Evolutionary conservation across 2,329 filamentous ascomycete genomes (phyloP).

Genomic region (Botrytis medusae): DNA sequence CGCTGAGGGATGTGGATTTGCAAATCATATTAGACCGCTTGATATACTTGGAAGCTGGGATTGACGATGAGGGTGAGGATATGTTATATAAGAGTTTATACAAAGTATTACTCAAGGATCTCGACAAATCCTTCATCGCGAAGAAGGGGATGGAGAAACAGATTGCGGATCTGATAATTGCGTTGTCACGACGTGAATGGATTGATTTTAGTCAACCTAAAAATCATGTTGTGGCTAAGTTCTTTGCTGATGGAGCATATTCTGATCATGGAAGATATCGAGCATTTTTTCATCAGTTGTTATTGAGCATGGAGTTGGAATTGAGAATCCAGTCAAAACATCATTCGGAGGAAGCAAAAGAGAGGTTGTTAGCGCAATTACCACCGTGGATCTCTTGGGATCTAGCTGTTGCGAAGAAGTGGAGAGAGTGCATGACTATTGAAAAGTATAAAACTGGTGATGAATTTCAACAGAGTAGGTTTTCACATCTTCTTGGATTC

Average conservation of each 20-base stretch:
- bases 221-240: conserved; percentile 73
- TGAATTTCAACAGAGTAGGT: conserved; percentile 51
- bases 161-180: conserved; percentile 69
- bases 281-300: conserved; percentile 73
- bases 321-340: conserved; percentile 64
- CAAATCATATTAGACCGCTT: conserved; percentile 58
- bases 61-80: conserved; percentile 55
- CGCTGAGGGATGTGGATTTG: conserved; percentile 60
- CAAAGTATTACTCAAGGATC: conserved; percentile 64
- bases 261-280: conserved; percentile 55
- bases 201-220: conserved; percentile 68
- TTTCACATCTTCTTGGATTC: not conserved
- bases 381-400: conserved; percentile 72
- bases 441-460: conserved; percentile 55
- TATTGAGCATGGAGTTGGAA: conserved; percentile 71
- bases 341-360: conserved; percentile 63
- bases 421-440: conserved; percentile 69
- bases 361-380: conserved; percentile 62
- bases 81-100: conserved; percentile 66
- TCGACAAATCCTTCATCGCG: conserved; percentile 59
- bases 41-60: conserved; percentile 56
- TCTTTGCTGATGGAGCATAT: conserved; percentile 60
- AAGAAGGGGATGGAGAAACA: conserved; percentile 67
- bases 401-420: conserved; percentile 69
- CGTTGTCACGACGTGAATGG: conserved; percentile 68